Percentiles rank a stretch among this genome's conserved stretches.
Conservation (phyloP, 768 basidiomycete species). For the Boletales sp. region DNA sequence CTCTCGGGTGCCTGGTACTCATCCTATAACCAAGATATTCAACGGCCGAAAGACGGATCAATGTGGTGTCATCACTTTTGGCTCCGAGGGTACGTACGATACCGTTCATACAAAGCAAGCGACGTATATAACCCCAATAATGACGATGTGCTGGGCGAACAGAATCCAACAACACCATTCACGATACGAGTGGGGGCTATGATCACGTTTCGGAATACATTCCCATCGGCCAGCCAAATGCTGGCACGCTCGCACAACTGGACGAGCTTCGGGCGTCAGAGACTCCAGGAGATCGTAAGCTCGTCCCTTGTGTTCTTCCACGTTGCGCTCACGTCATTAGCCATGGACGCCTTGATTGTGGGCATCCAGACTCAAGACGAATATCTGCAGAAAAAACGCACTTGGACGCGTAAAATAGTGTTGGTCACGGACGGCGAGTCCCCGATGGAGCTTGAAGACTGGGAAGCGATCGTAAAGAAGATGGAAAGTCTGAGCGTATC, state of each 20-base stretch:
- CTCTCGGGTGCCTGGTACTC: neutral
- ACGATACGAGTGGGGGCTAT: constrained; percentile 62
- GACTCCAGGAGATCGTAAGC: constrained; percentile 63
- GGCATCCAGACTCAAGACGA: constrained; percentile 73
- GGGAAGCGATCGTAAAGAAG: constrained; percentile 64
- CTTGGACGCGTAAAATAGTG: constrained; percentile 83
- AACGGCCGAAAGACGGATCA: constrained; percentile 91
- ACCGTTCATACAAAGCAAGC: neutral
- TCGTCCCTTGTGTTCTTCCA: neutral
- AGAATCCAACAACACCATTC: constrained; percentile 68
- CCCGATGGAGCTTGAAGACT: constrained; percentile 69
- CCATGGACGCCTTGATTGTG: constrained; percentile 85
- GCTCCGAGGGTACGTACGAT: constrained; percentile 58
- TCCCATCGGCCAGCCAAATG: constrained; percentile 62
- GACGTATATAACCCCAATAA: neutral
- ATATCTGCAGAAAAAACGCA: constrained; percentile 66
- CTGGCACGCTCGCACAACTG: constrained; percentile 61
- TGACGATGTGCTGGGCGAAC: neutral
- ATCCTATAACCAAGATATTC: constrained; percentile 59
- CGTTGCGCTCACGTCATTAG: constrained; percentile 34
- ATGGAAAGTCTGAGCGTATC: constrained; percentile 57
- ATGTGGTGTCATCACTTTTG: constrained; percentile 86
- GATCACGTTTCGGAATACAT: constrained; percentile 72
- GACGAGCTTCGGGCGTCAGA: constrained; percentile 56
- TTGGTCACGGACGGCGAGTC: constrained; percentile 84